These are phyloP conservation scores for Fusarium sp. DNA, from an alignment of 2,329 filamentous ascomycete genomes.

Conservation along the genomic window DNA sequence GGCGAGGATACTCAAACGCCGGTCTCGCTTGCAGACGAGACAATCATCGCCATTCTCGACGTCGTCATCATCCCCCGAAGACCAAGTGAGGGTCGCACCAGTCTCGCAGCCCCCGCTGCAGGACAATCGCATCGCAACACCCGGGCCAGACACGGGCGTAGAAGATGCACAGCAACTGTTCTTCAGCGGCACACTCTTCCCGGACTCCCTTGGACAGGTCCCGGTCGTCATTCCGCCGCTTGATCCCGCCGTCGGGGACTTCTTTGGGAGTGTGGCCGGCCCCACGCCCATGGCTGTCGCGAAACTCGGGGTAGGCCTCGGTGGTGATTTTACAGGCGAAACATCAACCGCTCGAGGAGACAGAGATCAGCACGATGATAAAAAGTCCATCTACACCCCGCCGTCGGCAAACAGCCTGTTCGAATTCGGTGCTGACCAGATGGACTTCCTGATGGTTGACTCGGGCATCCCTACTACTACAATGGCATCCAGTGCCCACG, in stretches of 20 bases:
- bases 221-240: neutral
- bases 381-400: neutral
- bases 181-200: neutral
- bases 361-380: neutral
- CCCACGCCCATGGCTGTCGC: neutral
- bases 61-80: neutral
- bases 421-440: neutral
- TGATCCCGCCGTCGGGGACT: neutral
- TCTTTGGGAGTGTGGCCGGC: neutral
- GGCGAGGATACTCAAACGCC: neutral
- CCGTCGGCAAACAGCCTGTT: neutral
- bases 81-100: neutral
- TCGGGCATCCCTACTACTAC: neutral
- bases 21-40: neutral
- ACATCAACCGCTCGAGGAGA: neutral
- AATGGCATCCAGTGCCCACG: neutral
- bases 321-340: neutral
- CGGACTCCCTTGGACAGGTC: neutral
- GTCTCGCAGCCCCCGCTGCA: neutral
- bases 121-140: neutral
- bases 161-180: neutral
- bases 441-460: neutral
- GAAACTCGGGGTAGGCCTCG: too few species aligned
- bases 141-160: neutral
- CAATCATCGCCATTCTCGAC: neutral